Percentiles rank a stretch among this genome's conserved stretches.
Evolutionary conservation across 2,329 filamentous ascomycete genomes (phyloP).

Genomic region (Sarocladium brachiariae): DNA sequence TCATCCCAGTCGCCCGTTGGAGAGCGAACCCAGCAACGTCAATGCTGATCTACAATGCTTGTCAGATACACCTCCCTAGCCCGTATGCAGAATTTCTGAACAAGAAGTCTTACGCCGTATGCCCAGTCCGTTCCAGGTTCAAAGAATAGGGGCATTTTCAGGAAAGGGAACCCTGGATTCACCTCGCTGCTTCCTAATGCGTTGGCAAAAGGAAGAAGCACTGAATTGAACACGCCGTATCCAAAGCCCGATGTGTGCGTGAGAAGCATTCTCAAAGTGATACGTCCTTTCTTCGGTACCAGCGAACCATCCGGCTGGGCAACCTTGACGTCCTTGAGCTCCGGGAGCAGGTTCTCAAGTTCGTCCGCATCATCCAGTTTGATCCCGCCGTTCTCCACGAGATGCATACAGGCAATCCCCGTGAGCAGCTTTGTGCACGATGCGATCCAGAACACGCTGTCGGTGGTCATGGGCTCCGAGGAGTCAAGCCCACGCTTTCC

Average conservation of each 20-base stretch:
- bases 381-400: slow-evolving; percentile 44
- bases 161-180: not conserved
- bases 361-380: slow-evolving; percentile 40
- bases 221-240: not conserved
- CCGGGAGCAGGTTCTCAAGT: slow-evolving; percentile 40
- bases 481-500: no score
- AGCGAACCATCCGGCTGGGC: slow-evolving; percentile 29
- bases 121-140: not conserved
- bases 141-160: not conserved
- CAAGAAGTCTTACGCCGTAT: not conserved
- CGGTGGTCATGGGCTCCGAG: not conserved
- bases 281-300: slow-evolving; percentile 38
- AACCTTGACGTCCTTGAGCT: slow-evolving; percentile 40
- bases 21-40: slow-evolving; percentile 41
- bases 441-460: slow-evolving; percentile 4
- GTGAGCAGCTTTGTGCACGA: slow-evolving; percentile 42
- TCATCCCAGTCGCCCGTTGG: slow-evolving; percentile 30
- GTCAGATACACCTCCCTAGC: no score
- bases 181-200: not conserved
- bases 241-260: slow-evolving; percentile 27
- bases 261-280: slow-evolving; percentile 44
- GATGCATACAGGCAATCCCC: slow-evolving; percentile 48
- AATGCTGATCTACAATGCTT: slow-evolving; percentile 33
- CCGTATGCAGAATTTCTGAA: no score
- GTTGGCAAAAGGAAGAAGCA: not conserved